Evolutionary conservation across 495 filamentous ascomycete genomes (phyloP).

Genomic region (Gamarada debralockiae): DNA sequence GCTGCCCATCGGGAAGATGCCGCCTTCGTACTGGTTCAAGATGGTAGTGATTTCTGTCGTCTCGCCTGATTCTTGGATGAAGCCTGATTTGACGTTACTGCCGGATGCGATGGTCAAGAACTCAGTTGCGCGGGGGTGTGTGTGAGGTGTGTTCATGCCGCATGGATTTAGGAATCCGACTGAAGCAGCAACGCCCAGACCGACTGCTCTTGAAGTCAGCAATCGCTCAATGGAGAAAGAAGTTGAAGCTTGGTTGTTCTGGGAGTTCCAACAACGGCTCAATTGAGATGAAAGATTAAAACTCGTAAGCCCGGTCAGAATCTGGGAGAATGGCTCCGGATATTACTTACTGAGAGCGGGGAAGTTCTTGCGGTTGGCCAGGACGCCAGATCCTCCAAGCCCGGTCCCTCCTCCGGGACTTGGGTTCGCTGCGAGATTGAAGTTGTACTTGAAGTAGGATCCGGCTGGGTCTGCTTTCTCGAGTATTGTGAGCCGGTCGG

Average conservation of each 20-base stretch:
- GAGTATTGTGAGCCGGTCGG: conserved; percentile 7
- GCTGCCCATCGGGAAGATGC: conserved; percentile 44
- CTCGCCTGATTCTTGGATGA: conserved; percentile 47
- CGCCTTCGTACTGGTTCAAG: conserved; percentile 36
- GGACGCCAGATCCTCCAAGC: conserved; percentile 33
- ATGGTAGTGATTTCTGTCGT: conserved; percentile 32
- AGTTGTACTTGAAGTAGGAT: conserved; percentile 6
- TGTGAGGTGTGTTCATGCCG: conserved; percentile 45
- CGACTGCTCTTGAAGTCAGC: too few relatives aligned
- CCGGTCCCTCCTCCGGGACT: neutral
- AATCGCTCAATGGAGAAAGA: too few relatives aligned
- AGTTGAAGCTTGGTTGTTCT: too few relatives aligned
- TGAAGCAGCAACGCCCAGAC: too few relatives aligned
- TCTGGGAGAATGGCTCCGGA: too few relatives aligned
- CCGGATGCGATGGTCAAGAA: conserved; percentile 38
- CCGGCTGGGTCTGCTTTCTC: neutral
- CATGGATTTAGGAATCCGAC: conserved; percentile 38
- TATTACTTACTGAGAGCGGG: conserved; percentile 30
- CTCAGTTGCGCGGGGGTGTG: conserved; percentile 41
- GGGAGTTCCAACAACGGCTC: too few relatives aligned
- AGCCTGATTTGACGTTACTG: conserved; percentile 38
- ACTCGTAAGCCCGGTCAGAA: too few relatives aligned
- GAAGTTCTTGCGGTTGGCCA: conserved; percentile 35
- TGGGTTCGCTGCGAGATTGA: conserved; percentile 6
- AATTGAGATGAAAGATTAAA: too few relatives aligned